phyloP scores from a whole-genome alignment of 1,284 basidiomycete genomes.

The Ceratobasidium theobromae region DNA sequence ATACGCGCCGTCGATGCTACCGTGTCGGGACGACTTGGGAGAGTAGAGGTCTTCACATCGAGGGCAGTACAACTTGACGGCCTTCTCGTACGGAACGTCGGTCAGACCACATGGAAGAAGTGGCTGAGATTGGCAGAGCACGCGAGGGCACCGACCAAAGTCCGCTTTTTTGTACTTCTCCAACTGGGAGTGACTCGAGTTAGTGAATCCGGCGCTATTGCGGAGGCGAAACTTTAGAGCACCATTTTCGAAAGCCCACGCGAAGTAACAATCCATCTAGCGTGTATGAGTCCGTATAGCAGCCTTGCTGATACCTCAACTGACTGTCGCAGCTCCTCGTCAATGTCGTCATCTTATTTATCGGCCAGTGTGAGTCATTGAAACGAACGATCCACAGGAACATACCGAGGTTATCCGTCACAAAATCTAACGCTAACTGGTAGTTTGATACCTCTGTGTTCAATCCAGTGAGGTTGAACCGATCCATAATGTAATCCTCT shows the following conservation, averaged over 20 bases:
- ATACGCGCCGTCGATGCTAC: constrained; percentile 94
- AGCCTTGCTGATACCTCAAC: constrained; percentile 89
- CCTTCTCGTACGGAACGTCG: constrained; percentile 93
- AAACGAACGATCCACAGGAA: background rate
- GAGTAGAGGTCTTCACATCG: constrained; percentile 96
- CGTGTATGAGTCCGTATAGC: constrained; percentile 94
- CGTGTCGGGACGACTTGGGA: constrained; percentile 91
- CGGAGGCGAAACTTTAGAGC: constrained; percentile 37
- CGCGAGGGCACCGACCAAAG: constrained; percentile 93
- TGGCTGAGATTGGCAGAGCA: constrained; percentile 87
- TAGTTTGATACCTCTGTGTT: constrained; percentile 98
- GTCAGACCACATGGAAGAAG: constrained; percentile 94
- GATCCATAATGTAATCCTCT: constrained; percentile 97
- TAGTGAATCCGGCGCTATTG: background rate
- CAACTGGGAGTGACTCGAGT: constrained; percentile 54
- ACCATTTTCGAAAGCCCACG: constrained; percentile 96
- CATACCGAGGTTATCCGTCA: constrained; percentile 89
- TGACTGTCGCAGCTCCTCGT: constrained; percentile 73
- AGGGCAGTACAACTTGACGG: constrained; percentile 95
- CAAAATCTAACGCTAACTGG: constrained; percentile 89
- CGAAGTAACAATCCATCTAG: constrained; percentile 93
- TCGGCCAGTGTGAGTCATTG: constrained; percentile 16
- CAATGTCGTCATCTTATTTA: constrained; percentile 71
- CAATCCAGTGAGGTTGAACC: constrained; percentile 96
- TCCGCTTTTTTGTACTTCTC: constrained; percentile 96